Conservation (phyloP, 1,284 basidiomycete genomes). For the Boletus subluridellus region DNA sequence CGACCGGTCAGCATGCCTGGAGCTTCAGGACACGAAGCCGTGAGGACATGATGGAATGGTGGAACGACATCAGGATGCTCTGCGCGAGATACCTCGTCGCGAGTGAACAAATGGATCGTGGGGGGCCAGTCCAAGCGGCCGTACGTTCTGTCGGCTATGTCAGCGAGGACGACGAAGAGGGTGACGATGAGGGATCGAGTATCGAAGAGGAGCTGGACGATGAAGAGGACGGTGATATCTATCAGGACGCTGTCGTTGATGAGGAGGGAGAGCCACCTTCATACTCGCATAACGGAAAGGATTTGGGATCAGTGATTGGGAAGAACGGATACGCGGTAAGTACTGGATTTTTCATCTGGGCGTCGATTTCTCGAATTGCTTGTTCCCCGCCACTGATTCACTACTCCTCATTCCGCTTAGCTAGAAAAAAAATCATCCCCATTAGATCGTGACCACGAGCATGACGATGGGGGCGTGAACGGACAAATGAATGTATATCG, state of each 20-base stretch:
- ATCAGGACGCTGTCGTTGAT: constrained; percentile 38
- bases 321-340: constrained; percentile 73
- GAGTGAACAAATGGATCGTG: constrained; percentile 90
- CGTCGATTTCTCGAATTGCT: not conserved
- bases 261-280: constrained; percentile 49
- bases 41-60: constrained; percentile 99
- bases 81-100: constrained; percentile 95
- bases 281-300: constrained; percentile 43
- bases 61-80: constrained; percentile 97
- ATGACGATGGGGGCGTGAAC: not conserved
- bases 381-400: constrained; percentile 10
- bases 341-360: constrained; percentile 13
- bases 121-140: constrained; percentile 90
- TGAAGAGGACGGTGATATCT: constrained; percentile 44
- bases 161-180: constrained; percentile 70
- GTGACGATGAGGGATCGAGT: constrained; percentile 65
- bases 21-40: constrained; percentile 87
- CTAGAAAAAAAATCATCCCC: constrained; percentile 38
- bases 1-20: constrained; percentile 68
- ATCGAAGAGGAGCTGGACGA: constrained; percentile 74
- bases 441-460: constrained; percentile 10
- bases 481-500: constrained; percentile 38
- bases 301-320: constrained; percentile 50
- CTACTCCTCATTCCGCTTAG: constrained; percentile 31
- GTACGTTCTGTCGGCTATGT: constrained; percentile 86